Evolutionary conservation across 192 early-diverging fungal genomes (phyloP).

Genomic region (Coemansia sp.): DNA sequence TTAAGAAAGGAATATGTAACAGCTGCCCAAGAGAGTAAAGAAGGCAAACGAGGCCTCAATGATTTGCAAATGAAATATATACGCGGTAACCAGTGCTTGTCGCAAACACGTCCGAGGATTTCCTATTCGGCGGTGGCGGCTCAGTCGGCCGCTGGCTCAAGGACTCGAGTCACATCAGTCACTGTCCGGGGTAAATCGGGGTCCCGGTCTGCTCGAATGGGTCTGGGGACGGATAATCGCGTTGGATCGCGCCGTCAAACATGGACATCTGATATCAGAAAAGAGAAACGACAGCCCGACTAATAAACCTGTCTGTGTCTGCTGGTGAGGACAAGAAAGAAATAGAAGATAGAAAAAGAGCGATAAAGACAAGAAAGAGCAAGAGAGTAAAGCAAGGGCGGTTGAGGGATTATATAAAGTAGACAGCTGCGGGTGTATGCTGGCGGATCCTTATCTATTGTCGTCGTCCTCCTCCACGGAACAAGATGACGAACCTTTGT

Average conservation of each 20-base stretch:
- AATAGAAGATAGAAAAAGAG: not conserved
- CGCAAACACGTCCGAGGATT: not conserved
- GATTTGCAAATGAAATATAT: not conserved
- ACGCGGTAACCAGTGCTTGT: not conserved
- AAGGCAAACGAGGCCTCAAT: not conserved
- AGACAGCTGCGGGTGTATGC: not conserved
- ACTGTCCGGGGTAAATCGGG: constrained; percentile 24
- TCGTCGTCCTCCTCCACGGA: not conserved
- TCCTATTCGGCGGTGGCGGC: not conserved
- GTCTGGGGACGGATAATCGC: constrained; percentile 51
- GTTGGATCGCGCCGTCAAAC: constrained; percentile 31
- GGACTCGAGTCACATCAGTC: not conserved
- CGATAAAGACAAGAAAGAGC: not conserved
- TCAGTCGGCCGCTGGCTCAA: not conserved
- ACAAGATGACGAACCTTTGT: not conserved
- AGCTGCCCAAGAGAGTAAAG: not conserved
- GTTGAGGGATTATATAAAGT: not conserved
- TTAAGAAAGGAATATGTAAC: not conserved
- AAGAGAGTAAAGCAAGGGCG: not conserved
- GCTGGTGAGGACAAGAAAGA: not conserved
- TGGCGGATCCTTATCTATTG: constrained; percentile 6
- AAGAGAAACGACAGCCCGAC: not conserved
- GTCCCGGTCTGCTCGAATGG: constrained; percentile 42
- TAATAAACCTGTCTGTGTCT: not conserved
- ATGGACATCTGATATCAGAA: constrained; percentile 15